Evolutionary conservation across 768 basidiomycete species (phyloP).

Genomic region (Cyathus striatus): DNA sequence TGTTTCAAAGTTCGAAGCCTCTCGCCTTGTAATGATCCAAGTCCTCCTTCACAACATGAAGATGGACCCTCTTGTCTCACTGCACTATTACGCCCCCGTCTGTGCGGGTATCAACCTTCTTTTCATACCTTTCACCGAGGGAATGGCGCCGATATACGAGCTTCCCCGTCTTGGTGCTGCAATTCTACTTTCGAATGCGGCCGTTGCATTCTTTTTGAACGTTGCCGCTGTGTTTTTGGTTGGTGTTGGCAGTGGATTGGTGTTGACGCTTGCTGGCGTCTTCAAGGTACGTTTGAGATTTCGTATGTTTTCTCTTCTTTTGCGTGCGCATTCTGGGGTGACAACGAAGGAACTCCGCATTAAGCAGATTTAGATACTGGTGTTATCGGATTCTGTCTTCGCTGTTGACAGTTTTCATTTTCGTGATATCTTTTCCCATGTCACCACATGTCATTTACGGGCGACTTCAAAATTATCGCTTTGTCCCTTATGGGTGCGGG

Average conservation of each 20-base stretch:
- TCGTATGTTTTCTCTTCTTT: constrained; percentile 1
- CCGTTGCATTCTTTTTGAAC: constrained; percentile 84
- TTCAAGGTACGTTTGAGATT: constrained; percentile 81
- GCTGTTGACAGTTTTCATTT: too few relatives aligned
- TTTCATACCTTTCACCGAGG: constrained; percentile 90
- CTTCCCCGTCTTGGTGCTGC: constrained; percentile 59
- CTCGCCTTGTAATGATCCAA: constrained; percentile 94
- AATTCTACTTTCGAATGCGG: constrained; percentile 79
- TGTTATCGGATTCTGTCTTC: too few relatives aligned
- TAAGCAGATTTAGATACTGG: too few relatives aligned
- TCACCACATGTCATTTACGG: too few relatives aligned
- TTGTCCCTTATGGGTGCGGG: too few relatives aligned
- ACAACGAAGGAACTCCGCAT: too few relatives aligned
- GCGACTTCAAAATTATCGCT: too few relatives aligned
- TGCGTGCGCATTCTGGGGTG: too few relatives aligned
- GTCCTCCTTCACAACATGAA: constrained; percentile 91
- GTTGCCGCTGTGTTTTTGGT: constrained; percentile 94
- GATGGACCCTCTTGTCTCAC: constrained; percentile 94
- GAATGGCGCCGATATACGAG: constrained; percentile 79
- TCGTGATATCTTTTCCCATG: too few relatives aligned
- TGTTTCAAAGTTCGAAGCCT: constrained; percentile 74
- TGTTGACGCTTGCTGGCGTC: constrained; percentile 91
- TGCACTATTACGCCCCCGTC: constrained; percentile 96
- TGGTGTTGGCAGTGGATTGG: constrained; percentile 79
- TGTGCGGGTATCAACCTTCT: constrained; percentile 86